Evolutionary conservation across 2,329 filamentous ascomycete species (phyloP).

Genomic region (Arthroderma uncinatum): DNA sequence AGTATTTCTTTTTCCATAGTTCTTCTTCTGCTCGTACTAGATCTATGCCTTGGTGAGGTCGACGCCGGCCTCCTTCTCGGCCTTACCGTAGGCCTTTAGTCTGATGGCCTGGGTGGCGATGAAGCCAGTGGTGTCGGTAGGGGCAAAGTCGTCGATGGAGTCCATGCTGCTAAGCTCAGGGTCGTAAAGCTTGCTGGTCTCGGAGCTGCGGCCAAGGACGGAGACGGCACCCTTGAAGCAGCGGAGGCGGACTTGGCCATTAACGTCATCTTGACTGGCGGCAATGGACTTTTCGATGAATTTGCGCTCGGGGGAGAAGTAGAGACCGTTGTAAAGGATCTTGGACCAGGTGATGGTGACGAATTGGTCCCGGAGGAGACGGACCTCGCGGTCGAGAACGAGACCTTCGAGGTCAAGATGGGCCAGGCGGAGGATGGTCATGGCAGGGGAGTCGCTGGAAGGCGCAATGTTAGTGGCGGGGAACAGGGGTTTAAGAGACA

Average conservation of each 20-base stretch:
- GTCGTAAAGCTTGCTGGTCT: slow-evolving; percentile 53
- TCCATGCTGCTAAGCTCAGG: slow-evolving; percentile 54
- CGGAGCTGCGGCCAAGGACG: slow-evolving; percentile 14
- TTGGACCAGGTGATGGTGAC: slow-evolving; percentile 49
- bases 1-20: too few relatives aligned
- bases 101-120: slow-evolving; percentile 28
- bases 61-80: slow-evolving; percentile 13
- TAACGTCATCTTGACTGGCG: slow-evolving; percentile 48
- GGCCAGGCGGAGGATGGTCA: slow-evolving; percentile 47
- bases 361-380: slow-evolving; percentile 53
- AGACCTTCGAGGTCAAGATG: slow-evolving; percentile 55
- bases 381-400: slow-evolving; percentile 53
- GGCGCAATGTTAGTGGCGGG: neutral
- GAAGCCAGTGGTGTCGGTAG: slow-evolving; percentile 51
- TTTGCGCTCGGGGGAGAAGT: slow-evolving; percentile 56
- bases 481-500: neutral
- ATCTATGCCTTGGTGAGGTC: slow-evolving; percentile 14
- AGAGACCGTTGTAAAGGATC: slow-evolving; percentile 48
- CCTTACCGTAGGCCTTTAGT: slow-evolving; percentile 15
- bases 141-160: slow-evolving; percentile 52
- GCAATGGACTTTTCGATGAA: slow-evolving; percentile 53
- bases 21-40: neutral
- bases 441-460: slow-evolving; percentile 38
- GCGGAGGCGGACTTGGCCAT: slow-evolving; percentile 46
- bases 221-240: slow-evolving; percentile 49